These are phyloP conservation scores for Stachybotrys elegans DNA, from an alignment of 2,329 filamentous ascomycete genomes.

Conservation along the genomic window DNA sequence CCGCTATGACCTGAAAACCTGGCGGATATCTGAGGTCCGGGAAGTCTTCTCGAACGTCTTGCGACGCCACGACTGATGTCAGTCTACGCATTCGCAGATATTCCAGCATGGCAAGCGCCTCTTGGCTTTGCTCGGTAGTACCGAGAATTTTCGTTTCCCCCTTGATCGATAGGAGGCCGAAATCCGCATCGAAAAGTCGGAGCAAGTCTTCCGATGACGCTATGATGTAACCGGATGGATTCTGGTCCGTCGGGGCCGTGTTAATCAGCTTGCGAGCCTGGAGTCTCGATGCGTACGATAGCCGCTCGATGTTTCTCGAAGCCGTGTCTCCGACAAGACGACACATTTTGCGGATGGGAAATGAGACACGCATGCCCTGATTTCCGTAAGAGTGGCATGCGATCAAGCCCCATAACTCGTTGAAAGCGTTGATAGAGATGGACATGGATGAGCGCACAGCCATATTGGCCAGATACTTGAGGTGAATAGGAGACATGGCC, in stretches of 20 bases:
- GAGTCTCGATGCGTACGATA: slow-evolving; percentile 79
- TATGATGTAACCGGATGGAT: slow-evolving; percentile 84
- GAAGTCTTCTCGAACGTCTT: slow-evolving; percentile 71
- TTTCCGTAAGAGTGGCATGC: slow-evolving; percentile 77
- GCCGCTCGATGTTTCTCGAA: slow-evolving; percentile 78
- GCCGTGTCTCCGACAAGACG: slow-evolving; percentile 80
- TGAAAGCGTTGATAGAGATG: slow-evolving; percentile 83
- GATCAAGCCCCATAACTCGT: slow-evolving; percentile 82
- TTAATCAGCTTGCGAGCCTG: slow-evolving; percentile 87
- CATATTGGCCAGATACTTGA: slow-evolving; percentile 88
- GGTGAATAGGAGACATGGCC: slow-evolving; percentile 84
- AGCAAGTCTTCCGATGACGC: slow-evolving; percentile 83
- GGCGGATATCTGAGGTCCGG: slow-evolving; percentile 75
- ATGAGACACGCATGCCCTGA: slow-evolving; percentile 82
- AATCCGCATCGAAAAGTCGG: slow-evolving; percentile 81
- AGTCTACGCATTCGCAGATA: slow-evolving; percentile 74
- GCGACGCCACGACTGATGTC: slow-evolving; percentile 71
- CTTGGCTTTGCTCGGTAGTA: slow-evolving; percentile 68
- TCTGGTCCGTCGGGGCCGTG: slow-evolving; percentile 72
- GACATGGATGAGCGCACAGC: slow-evolving; percentile 92
- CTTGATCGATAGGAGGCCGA: slow-evolving; percentile 75
- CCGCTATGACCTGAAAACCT: slow-evolving; percentile 73
- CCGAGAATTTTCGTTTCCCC: slow-evolving; percentile 89
- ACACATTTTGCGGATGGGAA: slow-evolving; percentile 90
- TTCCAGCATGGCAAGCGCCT: slow-evolving; percentile 78